Conservation (phyloP, 2,329 filamentous ascomycete genomes). For the Trichoderma sp. region DNA sequence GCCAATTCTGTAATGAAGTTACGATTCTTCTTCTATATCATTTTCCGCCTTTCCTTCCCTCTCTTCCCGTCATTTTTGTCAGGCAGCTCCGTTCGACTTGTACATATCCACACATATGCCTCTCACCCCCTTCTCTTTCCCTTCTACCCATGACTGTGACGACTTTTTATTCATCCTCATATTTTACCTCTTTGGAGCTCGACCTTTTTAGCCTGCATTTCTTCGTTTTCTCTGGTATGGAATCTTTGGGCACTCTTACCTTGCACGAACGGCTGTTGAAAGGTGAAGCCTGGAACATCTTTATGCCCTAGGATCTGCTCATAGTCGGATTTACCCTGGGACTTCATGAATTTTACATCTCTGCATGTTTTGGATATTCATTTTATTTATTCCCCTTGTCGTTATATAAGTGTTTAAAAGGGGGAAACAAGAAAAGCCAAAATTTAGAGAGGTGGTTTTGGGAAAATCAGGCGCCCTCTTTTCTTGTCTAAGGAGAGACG, state of each 20-base stretch:
- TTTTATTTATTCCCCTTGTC: not conserved
- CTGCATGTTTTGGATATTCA: not conserved
- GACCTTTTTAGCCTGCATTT: not conserved
- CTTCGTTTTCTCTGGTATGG: not conserved
- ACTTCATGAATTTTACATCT: not conserved
- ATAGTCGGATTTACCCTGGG: not conserved
- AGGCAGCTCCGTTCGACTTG: not conserved
- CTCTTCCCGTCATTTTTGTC: not conserved
- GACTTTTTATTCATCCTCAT: not conserved
- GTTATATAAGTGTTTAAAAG: not conserved
- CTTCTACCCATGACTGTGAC: slow-evolving; percentile 6
- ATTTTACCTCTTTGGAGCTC: not conserved
- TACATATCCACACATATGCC: not conserved
- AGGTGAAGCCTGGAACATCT: not conserved
- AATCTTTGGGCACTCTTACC: not conserved
- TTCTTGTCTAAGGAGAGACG: not conserved
- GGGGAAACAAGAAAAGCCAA: not conserved
- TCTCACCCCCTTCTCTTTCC: not conserved
- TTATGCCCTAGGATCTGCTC: not conserved
- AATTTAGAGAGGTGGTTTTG: not conserved
- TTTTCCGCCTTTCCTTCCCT: not conserved
- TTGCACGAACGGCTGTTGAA: not conserved
- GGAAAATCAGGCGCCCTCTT: not conserved
- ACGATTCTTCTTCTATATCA: slow-evolving; percentile 10
- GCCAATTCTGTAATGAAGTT: slow-evolving; percentile 15